phyloP scores from a whole-genome alignment of 2,329 filamentous ascomycete genomes.

The Sclerotinia glacialis region DNA sequence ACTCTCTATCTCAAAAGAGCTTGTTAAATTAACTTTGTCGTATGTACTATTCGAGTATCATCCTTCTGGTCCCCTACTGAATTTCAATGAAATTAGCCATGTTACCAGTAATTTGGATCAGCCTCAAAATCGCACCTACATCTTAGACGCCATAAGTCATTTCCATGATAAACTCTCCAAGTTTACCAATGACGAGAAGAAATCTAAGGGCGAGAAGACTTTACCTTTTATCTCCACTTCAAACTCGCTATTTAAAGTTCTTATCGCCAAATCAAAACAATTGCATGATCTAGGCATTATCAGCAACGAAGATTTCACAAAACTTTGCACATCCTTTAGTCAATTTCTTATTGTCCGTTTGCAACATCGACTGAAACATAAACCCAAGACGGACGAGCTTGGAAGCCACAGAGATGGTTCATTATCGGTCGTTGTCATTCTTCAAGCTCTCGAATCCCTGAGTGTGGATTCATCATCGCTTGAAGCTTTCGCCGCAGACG shows the following conservation, averaged over 20 bases:
- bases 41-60: constrained; percentile 24
- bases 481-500: constrained; percentile 23
- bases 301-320: constrained; percentile 25
- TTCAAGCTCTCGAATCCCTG: constrained; percentile 33
- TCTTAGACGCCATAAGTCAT: constrained; percentile 29
- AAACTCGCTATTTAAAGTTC: constrained; percentile 28
- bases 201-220: constrained; percentile 25
- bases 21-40: constrained; percentile 33
- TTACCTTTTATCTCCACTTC: constrained; percentile 31
- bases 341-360: constrained; percentile 30
- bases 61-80: constrained; percentile 18
- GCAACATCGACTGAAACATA: constrained; percentile 26
- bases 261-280: constrained; percentile 25
- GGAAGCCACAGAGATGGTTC: constrained; percentile 21
- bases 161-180: constrained; percentile 32
- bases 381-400: constrained; percentile 22
- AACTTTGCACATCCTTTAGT: constrained; percentile 26
- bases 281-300: constrained; percentile 32
- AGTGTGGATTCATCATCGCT: constrained; percentile 26
- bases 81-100: constrained; percentile 25
- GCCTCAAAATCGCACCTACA: constrained; percentile 33
- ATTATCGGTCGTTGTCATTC: constrained; percentile 28
- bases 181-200: constrained; percentile 28
- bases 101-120: constrained; percentile 35
- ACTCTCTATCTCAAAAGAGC: constrained; percentile 24